Evolutionary conservation across 768 basidiomycete genomes (phyloP).

Genomic region (Naganishia friedmannii): DNA sequence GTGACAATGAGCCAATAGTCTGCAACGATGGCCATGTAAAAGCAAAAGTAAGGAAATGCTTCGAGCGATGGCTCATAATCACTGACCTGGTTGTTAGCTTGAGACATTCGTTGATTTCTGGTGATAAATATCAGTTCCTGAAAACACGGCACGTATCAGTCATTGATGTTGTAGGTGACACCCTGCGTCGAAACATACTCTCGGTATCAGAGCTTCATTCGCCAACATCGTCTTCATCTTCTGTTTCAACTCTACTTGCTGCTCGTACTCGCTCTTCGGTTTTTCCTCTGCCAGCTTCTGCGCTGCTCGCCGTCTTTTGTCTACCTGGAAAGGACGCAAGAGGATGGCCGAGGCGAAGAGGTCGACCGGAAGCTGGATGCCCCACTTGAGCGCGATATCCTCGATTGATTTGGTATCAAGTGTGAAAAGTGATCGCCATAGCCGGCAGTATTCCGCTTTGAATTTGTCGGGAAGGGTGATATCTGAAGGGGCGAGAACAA

Average conservation of each 20-base stretch:
- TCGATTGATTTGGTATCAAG: conserved; percentile 52
- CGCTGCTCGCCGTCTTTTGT: conserved; percentile 29
- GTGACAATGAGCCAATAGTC: conserved; percentile 76
- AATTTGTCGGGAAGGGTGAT: conserved; percentile 68
- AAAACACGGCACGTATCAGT: not conserved
- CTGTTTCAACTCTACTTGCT: conserved; percentile 52
- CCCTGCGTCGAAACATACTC: conserved; percentile 30
- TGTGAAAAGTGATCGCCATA: conserved; percentile 61
- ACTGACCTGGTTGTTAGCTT: conserved; percentile 55
- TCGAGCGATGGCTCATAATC: too few relatives aligned
- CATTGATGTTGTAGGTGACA: conserved; percentile 57
- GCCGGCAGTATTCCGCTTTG: conserved; percentile 67
- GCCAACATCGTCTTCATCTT: conserved; percentile 52
- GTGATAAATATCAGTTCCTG: conserved; percentile 48
- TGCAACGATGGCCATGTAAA: conserved; percentile 51
- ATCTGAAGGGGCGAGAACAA: conserved; percentile 47
- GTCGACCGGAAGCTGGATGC: conserved; percentile 51
- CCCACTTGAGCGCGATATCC: conserved; percentile 50
- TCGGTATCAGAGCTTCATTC: conserved; percentile 52
- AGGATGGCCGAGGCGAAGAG: conserved; percentile 53
- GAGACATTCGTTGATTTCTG: conserved; percentile 54
- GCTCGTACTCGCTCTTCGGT: conserved; percentile 44
- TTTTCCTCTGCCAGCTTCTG: conserved; percentile 32
- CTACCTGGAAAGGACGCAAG: conserved; percentile 51
- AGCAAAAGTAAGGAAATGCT: not conserved